Evolutionary conservation across 2,329 filamentous ascomycete genomes (phyloP), one percentile per base, ranked within the genome.

Genomic region (Penicillium sp.): DNA sequence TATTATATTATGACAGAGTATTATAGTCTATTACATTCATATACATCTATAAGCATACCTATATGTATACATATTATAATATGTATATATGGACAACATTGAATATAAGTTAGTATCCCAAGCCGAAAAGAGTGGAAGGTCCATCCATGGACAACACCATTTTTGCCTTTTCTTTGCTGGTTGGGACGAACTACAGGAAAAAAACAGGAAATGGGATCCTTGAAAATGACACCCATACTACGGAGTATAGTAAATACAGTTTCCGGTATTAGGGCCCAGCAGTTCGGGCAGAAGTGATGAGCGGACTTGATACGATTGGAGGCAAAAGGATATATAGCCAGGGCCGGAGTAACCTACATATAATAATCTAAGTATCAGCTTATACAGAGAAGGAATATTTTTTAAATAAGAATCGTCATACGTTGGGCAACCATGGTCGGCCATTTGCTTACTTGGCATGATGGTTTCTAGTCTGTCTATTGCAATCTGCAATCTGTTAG

Each of bases 351-450:
- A 26, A 26, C 24, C 24, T 26, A 8, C 24, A 26, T 26, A 26
- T 26, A 26, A 26, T 26, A 26, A n/a, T n/a, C n/a, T 26, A 26
- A 26, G 24, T 26, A 26, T 26, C 7, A 26, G 24, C 24, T 26
- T 26, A 26, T 26, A 8, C 7, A 7, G 24, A 26, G 24, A 26
- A 26, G 24, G 24, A 8, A 5, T 24, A 26, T 2, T 8, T 26
- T 26, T 26, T 26, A 26, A 42, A 51, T 51, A 34, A 46, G 42
- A 39, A 47, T 40, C 44, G 40, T 50, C 8, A 40, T 18, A 32
- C 10, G 37, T 42, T 54, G 52, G 52, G 50, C 37, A 50, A 54
- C 52, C 52, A 54, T 50, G 52, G 52, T 43, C 38, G 48, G 20
- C 39, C 20, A 18, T 44, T 26, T 49, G 22, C 37, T 32, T 20